A percentile compares a stretch with the other conserved stretches of the same genome.
phyloP scores from a whole-genome alignment of 164 flowering plant genomes.

The Magnolia officinalis region DNA sequence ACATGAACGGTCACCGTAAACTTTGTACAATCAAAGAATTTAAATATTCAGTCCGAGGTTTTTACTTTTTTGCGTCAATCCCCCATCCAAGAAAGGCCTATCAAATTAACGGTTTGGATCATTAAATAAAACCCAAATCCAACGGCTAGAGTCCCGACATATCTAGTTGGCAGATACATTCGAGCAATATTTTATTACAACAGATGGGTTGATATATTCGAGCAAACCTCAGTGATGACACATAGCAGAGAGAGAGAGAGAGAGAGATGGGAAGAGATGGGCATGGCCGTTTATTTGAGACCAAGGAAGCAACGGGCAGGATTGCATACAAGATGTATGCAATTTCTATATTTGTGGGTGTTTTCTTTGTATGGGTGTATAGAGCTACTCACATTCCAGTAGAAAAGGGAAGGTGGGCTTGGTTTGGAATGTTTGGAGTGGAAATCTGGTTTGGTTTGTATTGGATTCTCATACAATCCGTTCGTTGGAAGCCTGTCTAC shows the following conservation, averaged over 20 bases:
- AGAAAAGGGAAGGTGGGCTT: slow-evolving; percentile 18
- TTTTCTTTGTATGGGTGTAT: slow-evolving; percentile 25
- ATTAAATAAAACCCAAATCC: no score
- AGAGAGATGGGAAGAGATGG: slow-evolving; percentile 8
- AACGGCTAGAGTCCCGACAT: no score
- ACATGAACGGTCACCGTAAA: no score
- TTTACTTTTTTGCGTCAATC: no score
- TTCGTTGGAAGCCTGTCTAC: slow-evolving; percentile 30
- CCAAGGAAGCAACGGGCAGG: slow-evolving; percentile 20
- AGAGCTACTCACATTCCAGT: slow-evolving; percentile 26
- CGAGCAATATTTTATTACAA: no score
- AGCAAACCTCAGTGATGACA: no score
- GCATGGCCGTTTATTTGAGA: slow-evolving; percentile 26
- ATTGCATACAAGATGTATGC: slow-evolving; percentile 17
- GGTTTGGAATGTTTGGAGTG: slow-evolving; percentile 31
- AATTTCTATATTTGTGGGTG: slow-evolving; percentile 17
- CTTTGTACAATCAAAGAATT: no score
- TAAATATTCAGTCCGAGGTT: no score
- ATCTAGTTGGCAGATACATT: no score
- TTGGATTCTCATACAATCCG: slow-evolving; percentile 27
- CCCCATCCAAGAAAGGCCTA: no score
- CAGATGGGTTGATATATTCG: no score
- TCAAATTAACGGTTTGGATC: no score
- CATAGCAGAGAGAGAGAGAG: neutral
- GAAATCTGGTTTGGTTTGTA: slow-evolving; percentile 44